A percentile compares a stretch with the other conserved stretches of the same genome.
Evolutionary conservation across 192 early-diverging fungal species (phyloP).

Genomic region (Spizellomyces punctatus): DNA sequence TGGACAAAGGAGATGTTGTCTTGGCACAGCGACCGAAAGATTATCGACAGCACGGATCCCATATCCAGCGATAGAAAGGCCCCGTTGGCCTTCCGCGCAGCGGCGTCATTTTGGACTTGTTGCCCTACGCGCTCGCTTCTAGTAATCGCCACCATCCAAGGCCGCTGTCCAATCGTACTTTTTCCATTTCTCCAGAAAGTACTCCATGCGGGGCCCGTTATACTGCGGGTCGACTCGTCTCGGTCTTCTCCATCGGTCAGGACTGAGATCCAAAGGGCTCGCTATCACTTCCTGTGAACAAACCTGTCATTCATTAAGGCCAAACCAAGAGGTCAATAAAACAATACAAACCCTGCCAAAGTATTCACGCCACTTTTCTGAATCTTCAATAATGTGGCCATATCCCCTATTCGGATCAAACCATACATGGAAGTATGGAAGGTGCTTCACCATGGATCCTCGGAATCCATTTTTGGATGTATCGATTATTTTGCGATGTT

Average conservation of each 20-base stretch:
- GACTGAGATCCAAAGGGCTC: constrained; percentile 79
- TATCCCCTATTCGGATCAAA: constrained; percentile 83
- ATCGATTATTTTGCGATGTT: constrained; percentile 77
- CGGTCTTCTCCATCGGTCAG: constrained; percentile 73
- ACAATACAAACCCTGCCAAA: constrained; percentile 69
- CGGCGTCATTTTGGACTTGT: background rate
- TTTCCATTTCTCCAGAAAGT: constrained; percentile 70
- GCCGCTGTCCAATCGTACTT: constrained; percentile 84
- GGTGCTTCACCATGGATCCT: constrained; percentile 54
- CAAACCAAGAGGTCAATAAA: constrained; percentile 18
- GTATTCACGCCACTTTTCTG: constrained; percentile 76
- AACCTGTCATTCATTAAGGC: constrained; percentile 7
- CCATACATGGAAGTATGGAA: constrained; percentile 99
- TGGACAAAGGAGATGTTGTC: background rate
- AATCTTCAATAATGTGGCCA: constrained; percentile 96
- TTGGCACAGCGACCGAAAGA: no score
- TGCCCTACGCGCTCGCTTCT: background rate
- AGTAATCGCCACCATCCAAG: constrained; percentile 47
- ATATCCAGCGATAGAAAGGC: background rate
- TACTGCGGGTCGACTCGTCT: constrained; percentile 54
- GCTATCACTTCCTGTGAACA: constrained; percentile 71
- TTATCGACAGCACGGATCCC: background rate
- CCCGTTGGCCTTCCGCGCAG: background rate
- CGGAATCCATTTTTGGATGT: constrained; percentile 62
- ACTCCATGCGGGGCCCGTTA: constrained; percentile 52